A percentile compares a stretch with the other conserved stretches of the same genome.
Evolutionary conservation across 163 green algal genomes (phyloP).

Genomic region (Picocystis sp.): DNA sequence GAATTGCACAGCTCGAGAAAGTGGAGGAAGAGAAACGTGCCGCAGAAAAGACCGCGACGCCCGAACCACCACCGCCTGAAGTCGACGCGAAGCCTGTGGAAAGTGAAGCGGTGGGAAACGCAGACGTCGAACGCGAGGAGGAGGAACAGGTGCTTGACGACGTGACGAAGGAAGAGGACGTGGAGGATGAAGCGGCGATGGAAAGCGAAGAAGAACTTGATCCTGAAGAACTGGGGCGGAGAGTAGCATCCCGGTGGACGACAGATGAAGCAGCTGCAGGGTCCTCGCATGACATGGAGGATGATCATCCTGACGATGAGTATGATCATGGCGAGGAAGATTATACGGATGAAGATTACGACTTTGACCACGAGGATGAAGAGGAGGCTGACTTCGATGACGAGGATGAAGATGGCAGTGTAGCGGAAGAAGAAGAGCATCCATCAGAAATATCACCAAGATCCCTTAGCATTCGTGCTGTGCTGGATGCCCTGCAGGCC

Average conservation of each 20-base stretch:
- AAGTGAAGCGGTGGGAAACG: constrained; percentile 3
- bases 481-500: too few species aligned
- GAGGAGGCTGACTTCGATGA: constrained; percentile 9
- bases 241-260: constrained; percentile 1
- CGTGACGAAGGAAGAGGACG: constrained; percentile 5
- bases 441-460: too few species aligned
- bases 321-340: too few species aligned
- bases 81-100: constrained; percentile 18
- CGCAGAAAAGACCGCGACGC: background rate
- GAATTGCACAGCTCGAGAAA: background rate
- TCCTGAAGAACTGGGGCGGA: constrained; percentile 4
- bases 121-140: constrained; percentile 11
- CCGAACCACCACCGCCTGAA: constrained; percentile 1
- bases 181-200: background rate
- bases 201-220: background rate
- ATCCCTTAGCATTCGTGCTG: too few species aligned
- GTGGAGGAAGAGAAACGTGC: background rate
- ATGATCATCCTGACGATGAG: too few species aligned
- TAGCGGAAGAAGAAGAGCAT: too few species aligned
- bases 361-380: constrained; percentile 9
- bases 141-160: constrained; percentile 9
- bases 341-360: background rate
- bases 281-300: too few species aligned
- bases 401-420: background rate
- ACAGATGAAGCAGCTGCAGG: background rate